phyloP scores from a whole-genome alignment of 257 asterid species.

The Nicotiana attenuata region DNA sequence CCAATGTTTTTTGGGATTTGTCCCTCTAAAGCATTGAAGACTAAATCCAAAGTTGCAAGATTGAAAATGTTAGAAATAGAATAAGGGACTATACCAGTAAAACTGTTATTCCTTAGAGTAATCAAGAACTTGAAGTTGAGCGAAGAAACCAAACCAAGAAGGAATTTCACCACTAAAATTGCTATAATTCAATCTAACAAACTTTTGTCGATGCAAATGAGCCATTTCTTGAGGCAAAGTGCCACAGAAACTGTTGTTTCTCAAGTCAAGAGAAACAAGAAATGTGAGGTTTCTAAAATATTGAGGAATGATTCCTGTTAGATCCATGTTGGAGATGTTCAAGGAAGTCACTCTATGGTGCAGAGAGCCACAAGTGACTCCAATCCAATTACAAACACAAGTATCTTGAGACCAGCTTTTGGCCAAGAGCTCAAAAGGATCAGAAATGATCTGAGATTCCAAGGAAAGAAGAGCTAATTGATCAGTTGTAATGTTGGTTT shows the following conservation, averaged over 20 bases:
- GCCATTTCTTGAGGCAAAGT: not conserved
- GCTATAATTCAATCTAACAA: not conserved
- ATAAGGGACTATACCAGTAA: slow-evolving; percentile 6
- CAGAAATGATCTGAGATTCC: slow-evolving; percentile 4
- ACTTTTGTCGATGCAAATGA: not conserved
- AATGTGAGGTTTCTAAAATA: slow-evolving; percentile 4
- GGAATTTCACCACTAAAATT: slow-evolving; percentile 3
- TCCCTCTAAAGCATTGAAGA: not conserved
- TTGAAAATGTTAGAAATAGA: not conserved
- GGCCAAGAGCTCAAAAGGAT: not conserved
- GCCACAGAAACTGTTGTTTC: not conserved
- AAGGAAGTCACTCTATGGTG: not conserved
- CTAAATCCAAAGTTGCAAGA: not conserved
- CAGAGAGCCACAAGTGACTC: slow-evolving; percentile 16
- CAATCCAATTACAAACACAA: slow-evolving; percentile 12
- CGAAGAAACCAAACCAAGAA: not conserved
- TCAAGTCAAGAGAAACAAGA: slow-evolving; percentile 10
- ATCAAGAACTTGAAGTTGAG: not conserved
- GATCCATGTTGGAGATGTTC: slow-evolving; percentile 1
- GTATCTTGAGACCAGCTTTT: slow-evolving; percentile 10
- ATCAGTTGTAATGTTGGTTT: slow-evolving; percentile 13
- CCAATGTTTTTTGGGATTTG: not conserved
- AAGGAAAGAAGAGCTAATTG: slow-evolving; percentile 5
- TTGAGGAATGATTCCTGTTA: slow-evolving; percentile 4
- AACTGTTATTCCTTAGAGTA: not conserved